These are phyloP conservation scores for Amphicarpaea edgeworthii DNA, from an alignment of 306 rosid species.

Conservation along the genomic window DNA sequence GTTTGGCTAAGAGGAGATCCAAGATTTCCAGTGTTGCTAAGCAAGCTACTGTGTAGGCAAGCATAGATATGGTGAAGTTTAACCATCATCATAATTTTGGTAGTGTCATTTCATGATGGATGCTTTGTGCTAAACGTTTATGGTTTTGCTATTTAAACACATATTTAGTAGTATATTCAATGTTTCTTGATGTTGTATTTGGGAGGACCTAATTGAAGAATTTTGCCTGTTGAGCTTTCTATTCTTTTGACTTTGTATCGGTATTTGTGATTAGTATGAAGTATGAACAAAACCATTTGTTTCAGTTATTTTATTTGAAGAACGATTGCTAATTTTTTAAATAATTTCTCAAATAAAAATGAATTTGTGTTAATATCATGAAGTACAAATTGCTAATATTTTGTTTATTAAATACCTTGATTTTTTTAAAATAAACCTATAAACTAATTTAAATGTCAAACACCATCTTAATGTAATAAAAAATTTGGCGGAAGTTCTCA, in stretches of 20 bases:
- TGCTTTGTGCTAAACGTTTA: neutral
- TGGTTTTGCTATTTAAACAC: constrained; percentile 21
- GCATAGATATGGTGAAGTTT: constrained; percentile 6
- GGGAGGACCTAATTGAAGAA: neutral
- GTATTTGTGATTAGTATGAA: constrained; percentile 8
- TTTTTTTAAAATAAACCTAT: too few species aligned
- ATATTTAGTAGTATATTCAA: constrained; percentile 6
- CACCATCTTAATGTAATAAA: too few species aligned
- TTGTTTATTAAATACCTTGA: too few species aligned
- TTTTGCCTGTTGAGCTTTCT: constrained; percentile 27
- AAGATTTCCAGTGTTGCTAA: constrained; percentile 42
- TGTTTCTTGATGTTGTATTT: neutral
- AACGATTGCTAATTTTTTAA: too few species aligned
- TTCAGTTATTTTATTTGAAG: too few species aligned
- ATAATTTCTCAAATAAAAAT: too few species aligned
- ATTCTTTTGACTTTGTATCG: neutral
- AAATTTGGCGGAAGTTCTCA: too few species aligned
- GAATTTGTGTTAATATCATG: too few species aligned
- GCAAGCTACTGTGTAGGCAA: constrained; percentile 35
- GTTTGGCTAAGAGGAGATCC: constrained; percentile 51
- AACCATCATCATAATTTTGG: constrained; percentile 44
- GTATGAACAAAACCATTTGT: too few species aligned
- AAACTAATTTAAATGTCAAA: too few species aligned
- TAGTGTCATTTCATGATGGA: constrained; percentile 32
- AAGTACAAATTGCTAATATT: too few species aligned